Conservation (phyloP, 2,329 filamentous ascomycete genomes). For the Ophiostoma montium region DNA sequence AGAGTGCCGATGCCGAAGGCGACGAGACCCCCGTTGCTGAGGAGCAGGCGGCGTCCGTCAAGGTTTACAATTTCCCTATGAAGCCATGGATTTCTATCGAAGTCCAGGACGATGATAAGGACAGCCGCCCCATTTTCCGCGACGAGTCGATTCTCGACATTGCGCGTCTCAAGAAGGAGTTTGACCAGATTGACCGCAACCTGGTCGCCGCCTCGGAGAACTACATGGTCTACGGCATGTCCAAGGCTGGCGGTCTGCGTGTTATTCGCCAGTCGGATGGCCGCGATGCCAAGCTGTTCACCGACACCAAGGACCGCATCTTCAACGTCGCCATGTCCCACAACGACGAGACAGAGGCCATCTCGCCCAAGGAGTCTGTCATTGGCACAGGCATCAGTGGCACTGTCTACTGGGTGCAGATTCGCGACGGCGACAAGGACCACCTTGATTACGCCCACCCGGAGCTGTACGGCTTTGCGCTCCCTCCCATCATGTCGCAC, state of each 20-base stretch:
- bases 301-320: slow-evolving; percentile 79
- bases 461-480: slow-evolving; percentile 74
- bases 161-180: slow-evolving; percentile 89
- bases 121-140: slow-evolving; percentile 50
- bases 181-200: slow-evolving; percentile 91
- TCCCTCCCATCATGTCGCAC: slow-evolving; percentile 72
- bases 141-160: slow-evolving; percentile 77
- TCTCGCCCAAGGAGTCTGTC: slow-evolving; percentile 59
- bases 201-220: slow-evolving; percentile 78
- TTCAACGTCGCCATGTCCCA: slow-evolving; percentile 84
- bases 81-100: slow-evolving; percentile 87
- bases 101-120: slow-evolving; percentile 44
- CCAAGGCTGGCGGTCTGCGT: slow-evolving; percentile 81
- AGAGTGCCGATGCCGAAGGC: slow-evolving; percentile 60
- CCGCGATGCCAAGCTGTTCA: slow-evolving; percentile 81
- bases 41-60: slow-evolving; percentile 50
- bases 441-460: slow-evolving; percentile 64
- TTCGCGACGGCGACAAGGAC: slow-evolving; percentile 64
- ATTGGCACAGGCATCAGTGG: slow-evolving; percentile 90
- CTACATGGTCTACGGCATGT: slow-evolving; percentile 89
- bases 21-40: slow-evolving; percentile 46
- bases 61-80: slow-evolving; percentile 92
- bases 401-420: slow-evolving; percentile 87
- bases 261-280: slow-evolving; percentile 93
- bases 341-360: slow-evolving; percentile 39